Base-by-base conservation (phyloP, 331 rosid genomes). In the Ulmus americana region DNA sequence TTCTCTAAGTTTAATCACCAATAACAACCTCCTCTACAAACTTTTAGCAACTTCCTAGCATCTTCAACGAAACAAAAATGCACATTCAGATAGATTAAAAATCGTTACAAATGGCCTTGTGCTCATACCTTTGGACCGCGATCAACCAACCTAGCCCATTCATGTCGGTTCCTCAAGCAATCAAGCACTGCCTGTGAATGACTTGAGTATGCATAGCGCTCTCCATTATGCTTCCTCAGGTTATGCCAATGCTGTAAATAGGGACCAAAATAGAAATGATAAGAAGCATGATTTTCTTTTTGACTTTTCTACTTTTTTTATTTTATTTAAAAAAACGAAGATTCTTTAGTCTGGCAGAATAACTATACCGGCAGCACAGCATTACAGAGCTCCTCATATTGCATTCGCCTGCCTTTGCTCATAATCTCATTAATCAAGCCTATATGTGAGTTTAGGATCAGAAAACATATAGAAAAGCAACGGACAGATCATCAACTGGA, bases 101-200 rank as follows among this genome's bases (percentile, higher is more conserved):
- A 52, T 18, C 2, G 10, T 65, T 68, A 40, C 68, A 39, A 67
- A 46, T 61, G 28, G 67, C 45, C 39, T 68, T 55, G 38, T 50
- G 69, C 65, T 39, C 56, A 13, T 88, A 94, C 99, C 97, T 94
- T 94, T 5, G 97, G 97, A 75, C 97, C 99, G 42, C 97, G 97
- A 71, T 94, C 96, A 62, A 90, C 97, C 84, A 94, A 71, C 59
- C 90, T 84, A 45, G 99, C 97, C 99, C 99, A 94, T 82, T 87
- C 97, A 67, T 79, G 91, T 46, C 95, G 87, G 71, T 94, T 94
- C 79, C 96, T 83, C 76, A 90, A 78, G 81, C 99, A 90, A 81
- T 94, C 99, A 67, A 94, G 91, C 82, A 94, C 99, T 62, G 97
- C 97, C 77, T 94, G 99, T 55, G 97, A 94, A 68, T 83, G 99